These are phyloP conservation scores for Agroathelia rolfsii DNA, from an alignment of 1,284 basidiomycete species.

Conservation along the genomic window DNA sequence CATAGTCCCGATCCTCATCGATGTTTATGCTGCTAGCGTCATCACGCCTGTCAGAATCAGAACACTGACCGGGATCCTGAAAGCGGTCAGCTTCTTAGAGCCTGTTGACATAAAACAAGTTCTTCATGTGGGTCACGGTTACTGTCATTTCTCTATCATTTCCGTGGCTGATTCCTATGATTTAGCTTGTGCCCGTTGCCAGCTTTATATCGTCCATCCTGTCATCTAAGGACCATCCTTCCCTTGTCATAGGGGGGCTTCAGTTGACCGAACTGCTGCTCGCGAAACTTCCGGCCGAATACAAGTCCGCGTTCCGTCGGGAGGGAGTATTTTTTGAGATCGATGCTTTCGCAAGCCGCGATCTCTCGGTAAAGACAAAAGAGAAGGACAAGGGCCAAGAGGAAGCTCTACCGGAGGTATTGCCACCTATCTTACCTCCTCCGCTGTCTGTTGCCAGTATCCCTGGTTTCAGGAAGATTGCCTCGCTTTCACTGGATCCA, in stretches of 20 bases:
- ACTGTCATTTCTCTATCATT: conserved; percentile 3
- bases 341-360: conserved; percentile 58
- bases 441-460: conserved; percentile 31
- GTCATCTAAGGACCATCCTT: conserved; percentile 82
- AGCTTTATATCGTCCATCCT: conserved; percentile 89
- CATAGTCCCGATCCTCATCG: conserved; percentile 85
- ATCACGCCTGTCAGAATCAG: conserved; percentile 78
- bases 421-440: conserved; percentile 23
- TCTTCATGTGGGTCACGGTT: conserved; percentile 45
- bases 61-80: conserved; percentile 77
- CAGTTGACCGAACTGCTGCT: conserved; percentile 87
- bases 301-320: conserved; percentile 78
- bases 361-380: conserved; percentile 48
- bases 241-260: conserved; percentile 76
- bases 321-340: conserved; percentile 95
- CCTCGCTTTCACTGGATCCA: conserved; percentile 61
- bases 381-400: conserved; percentile 43
- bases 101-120: conserved; percentile 66
- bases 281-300: conserved; percentile 71
- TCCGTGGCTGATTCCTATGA: conserved; percentile 11
- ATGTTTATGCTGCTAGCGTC: conserved; percentile 93
- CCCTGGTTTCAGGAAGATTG: conserved; percentile 57
- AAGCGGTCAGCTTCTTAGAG: conserved; percentile 83
- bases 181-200: conserved; percentile 84
- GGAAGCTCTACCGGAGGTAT: conserved; percentile 29